These are phyloP conservation scores for Pseudogymnoascus sp. DNA, from an alignment of 2,329 filamentous ascomycete genomes.

Conservation along the genomic window DNA sequence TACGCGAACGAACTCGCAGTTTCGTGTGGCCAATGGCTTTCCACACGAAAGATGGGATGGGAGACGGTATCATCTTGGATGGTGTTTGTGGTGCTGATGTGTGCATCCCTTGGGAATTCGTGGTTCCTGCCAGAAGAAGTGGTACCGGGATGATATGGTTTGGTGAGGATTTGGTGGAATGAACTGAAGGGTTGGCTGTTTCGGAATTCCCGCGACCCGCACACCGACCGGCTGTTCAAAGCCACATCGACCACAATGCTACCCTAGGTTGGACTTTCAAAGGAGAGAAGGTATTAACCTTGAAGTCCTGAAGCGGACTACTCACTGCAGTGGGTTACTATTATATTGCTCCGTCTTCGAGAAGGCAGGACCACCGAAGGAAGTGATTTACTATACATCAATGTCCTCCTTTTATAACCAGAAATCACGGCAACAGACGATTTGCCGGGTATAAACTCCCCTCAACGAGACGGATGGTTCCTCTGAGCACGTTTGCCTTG, in stretches of 20 bases:
- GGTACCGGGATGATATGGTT: not conserved
- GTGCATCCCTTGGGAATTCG: constrained; percentile 1
- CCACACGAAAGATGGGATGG: constrained; percentile 1
- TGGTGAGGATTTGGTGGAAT: not conserved
- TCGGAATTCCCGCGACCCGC: not conserved
- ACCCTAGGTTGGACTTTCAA: not conserved
- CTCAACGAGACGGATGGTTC: not conserved
- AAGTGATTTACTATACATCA: not conserved
- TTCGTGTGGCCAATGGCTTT: constrained; percentile 2
- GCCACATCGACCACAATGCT: not conserved
- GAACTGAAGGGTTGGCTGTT: not conserved
- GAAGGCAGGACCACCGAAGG: not conserved
- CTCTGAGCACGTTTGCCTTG: not conserved
- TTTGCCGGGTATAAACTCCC: not conserved
- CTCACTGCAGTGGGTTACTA: not conserved
- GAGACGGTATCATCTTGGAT: not conserved
- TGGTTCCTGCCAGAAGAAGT: not conserved
- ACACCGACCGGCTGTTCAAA: not conserved
- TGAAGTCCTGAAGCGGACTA: not conserved
- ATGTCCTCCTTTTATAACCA: not conserved
- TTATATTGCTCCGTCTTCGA: not conserved
- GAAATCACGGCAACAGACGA: not conserved
- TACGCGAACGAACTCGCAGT: constrained; percentile 5
- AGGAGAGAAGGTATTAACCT: not conserved
- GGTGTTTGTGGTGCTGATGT: not conserved